Evolutionary conservation across 805 yeast genomes (phyloP).

Genomic region (Candida saitoana): DNA sequence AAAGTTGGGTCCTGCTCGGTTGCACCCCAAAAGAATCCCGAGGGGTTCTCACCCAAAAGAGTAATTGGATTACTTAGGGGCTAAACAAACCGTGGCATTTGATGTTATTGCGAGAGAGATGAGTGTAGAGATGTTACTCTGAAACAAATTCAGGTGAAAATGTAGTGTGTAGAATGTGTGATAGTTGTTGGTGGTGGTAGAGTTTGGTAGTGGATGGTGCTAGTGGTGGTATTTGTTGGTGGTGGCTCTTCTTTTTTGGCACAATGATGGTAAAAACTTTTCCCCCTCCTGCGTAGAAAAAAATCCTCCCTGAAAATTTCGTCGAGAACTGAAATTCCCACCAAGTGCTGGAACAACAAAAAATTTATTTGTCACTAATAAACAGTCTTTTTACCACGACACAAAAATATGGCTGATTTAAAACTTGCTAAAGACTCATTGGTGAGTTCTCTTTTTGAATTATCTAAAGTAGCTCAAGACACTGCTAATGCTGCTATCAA

Average conservation of each 20-base stretch:
- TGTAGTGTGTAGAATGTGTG: background rate
- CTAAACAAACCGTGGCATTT: background rate
- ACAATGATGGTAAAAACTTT: no score
- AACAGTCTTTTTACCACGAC: conserved; percentile 2
- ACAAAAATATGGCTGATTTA: conserved; percentile 14
- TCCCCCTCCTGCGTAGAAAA: background rate
- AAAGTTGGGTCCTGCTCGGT: no score
- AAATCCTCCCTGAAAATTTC: background rate
- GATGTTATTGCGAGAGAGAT: no score
- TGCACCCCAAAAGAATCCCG: no score
- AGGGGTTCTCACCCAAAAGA: background rate
- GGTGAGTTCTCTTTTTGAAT: conserved; percentile 75
- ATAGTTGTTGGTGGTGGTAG: background rate
- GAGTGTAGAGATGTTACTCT: no score
- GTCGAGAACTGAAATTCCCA: background rate
- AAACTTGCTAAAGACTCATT: conserved; percentile 23
- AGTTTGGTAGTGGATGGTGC: background rate
- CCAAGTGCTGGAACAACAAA: background rate
- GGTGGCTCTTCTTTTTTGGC: no score
- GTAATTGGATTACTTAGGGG: background rate
- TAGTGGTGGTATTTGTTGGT: no score
- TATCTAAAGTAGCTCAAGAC: conserved; percentile 82
- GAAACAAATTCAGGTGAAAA: no score
- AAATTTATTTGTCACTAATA: background rate
- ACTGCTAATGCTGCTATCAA: conserved; percentile 78